Evolutionary conservation across 2,329 filamentous ascomycete genomes (phyloP).

Genomic region (Phyllosticta citribraziliensis): DNA sequence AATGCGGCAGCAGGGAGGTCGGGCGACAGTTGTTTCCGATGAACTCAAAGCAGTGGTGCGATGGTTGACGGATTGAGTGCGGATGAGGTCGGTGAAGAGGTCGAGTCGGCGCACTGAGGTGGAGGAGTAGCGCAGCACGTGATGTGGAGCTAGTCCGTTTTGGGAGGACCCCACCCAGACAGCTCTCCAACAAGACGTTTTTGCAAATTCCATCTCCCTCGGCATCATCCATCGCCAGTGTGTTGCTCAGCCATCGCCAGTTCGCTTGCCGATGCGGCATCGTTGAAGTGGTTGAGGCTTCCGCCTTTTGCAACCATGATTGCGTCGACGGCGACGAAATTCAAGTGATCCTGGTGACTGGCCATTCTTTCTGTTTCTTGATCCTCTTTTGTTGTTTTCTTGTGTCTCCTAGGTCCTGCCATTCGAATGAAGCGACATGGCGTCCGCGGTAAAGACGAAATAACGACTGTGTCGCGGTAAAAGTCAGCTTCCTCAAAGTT

Average conservation of each 20-base stretch:
- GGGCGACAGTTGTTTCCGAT: conserved; percentile 7
- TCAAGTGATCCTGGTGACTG: neutral
- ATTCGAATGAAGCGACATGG: neutral
- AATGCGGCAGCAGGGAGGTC: conserved; percentile 10
- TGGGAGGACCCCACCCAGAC: conserved; percentile 15
- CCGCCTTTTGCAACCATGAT: neutral
- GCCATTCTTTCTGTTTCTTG: neutral
- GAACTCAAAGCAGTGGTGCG: neutral
- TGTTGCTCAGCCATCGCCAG: neutral
- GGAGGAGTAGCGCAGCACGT: conserved; percentile 17
- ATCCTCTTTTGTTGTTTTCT: neutral
- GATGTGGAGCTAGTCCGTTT: conserved; percentile 5
- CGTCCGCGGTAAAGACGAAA: neutral
- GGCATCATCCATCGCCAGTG: neutral
- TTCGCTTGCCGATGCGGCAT: neutral
- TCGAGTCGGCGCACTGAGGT: conserved; percentile 16
- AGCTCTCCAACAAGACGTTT: conserved; percentile 1
- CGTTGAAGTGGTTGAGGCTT: neutral
- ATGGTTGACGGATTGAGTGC: conserved; percentile 12
- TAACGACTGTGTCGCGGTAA: neutral
- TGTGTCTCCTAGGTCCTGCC: neutral
- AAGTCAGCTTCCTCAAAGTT: neutral
- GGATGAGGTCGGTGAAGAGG: conserved; percentile 14
- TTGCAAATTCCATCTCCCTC: neutral
- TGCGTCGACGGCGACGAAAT: neutral